Evolutionary conservation across 2,329 filamentous ascomycete genomes (phyloP), one percentile per base, ranked within the genome.

Genomic region (Colletotrichum lupini): DNA sequence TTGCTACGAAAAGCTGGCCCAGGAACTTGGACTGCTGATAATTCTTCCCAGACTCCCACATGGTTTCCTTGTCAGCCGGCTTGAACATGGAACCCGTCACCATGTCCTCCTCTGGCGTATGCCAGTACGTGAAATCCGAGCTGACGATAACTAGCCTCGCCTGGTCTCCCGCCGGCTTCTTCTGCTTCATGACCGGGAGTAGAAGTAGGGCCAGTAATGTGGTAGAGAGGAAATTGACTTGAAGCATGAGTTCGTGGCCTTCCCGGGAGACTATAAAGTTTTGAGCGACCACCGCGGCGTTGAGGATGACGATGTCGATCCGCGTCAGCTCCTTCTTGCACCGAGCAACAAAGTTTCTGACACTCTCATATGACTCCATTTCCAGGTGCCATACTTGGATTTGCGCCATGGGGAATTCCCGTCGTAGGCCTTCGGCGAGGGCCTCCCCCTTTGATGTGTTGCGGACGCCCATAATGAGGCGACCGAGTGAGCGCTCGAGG

Each of bases 391-490:
- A 62, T 9, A 77, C 74, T 9, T 70, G 28, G 19, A 77, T 67
- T 8, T 55, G 62, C 24, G 75, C 72, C 37, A 74, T 56, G 14
- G 72, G 67, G 60, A 74, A 70, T 11, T 67, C 60, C 19, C 69
- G 5, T n/a, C 75, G 66, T 28, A 78, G 55, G 2, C 56, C 67
- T 2, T 77, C 63, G 9, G 75, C 57, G 63, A 82, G 73, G 6
- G 75, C 16, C 24, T 82, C 76, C 0, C 80, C 80, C 55, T 80
- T 82, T 1, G 74, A 35, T 0, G 76, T 28, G 30, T 80, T 79
- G 4, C 85, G 80, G 1, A 85, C 83, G 4, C 78, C 85, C 30
- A 87, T 77, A 26, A 87, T 81, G 3, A 87, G 76, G 14, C 78
- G 82, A 1, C 78, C 76, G 4, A 82, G 73, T 1, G 82, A 80